Conservation (phyloP, 345 rosid species). For the Eutrema yunnanense region DNA sequence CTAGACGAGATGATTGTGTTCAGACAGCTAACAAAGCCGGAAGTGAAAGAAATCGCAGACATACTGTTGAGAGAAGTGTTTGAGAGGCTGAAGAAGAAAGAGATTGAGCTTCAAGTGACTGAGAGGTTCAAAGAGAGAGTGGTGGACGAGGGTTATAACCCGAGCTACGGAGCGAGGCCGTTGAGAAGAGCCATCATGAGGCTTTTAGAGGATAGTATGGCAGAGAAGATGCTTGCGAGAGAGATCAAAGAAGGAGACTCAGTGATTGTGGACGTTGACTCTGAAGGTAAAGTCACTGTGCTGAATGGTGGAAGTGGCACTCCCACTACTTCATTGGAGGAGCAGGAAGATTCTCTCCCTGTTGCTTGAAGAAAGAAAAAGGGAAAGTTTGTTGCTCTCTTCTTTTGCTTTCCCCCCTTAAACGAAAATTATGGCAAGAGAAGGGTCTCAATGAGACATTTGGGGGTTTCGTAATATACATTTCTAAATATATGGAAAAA, state of each 20-base stretch:
- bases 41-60: constrained; percentile 48
- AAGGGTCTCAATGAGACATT: constrained; percentile 3
- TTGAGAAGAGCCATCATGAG: constrained; percentile 55
- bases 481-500: neutral
- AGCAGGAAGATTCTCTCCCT: constrained; percentile 44
- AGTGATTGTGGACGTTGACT: constrained; percentile 43
- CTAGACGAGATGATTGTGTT: constrained; percentile 61
- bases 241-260: constrained; percentile 45
- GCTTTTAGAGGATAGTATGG: constrained; percentile 50
- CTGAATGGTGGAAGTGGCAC: constrained; percentile 85
- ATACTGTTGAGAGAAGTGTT: constrained; percentile 44
- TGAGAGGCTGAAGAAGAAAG: constrained; percentile 41
- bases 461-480: constrained; percentile 18
- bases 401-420: constrained; percentile 17
- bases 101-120: constrained; percentile 45
- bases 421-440: constrained; percentile 18
- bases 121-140: constrained; percentile 42
- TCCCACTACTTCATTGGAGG: constrained; percentile 53
- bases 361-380: constrained; percentile 37
- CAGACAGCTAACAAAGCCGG: constrained; percentile 39
- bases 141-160: constrained; percentile 49
- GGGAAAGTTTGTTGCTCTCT: neutral
- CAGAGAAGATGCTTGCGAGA: constrained; percentile 48
- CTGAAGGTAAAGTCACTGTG: constrained; percentile 38
- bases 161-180: constrained; percentile 61